These are phyloP conservation scores for Oemleria cerasiformis DNA, from an alignment of 306 rosid species.

Conservation along the genomic window DNA sequence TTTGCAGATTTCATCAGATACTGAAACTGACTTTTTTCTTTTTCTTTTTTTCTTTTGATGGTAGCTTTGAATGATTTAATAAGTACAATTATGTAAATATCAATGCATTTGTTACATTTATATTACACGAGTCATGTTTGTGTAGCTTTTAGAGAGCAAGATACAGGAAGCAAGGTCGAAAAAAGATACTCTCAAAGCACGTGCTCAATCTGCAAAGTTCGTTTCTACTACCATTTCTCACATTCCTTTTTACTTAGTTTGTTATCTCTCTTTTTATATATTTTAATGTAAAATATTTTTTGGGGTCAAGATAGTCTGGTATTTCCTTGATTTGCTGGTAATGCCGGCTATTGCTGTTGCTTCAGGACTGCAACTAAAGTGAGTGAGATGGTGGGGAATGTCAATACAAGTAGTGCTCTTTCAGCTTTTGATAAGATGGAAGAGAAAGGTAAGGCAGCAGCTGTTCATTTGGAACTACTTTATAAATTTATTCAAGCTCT, in stretches of 20 bases:
- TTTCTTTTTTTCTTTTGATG: neutral
- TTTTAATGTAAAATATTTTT: neutral
- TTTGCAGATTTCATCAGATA: neutral
- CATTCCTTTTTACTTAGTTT: slow-evolving; percentile 16
- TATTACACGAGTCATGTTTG: slow-evolving; percentile 17
- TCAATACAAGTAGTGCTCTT: slow-evolving; percentile 89
- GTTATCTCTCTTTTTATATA: neutral
- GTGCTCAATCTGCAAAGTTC: slow-evolving; percentile 95
- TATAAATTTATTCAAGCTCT: neutral
- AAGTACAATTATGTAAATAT: neutral
- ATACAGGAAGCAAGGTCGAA: slow-evolving; percentile 92
- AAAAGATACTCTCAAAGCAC: slow-evolving; percentile 92
- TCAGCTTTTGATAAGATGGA: slow-evolving; percentile 98
- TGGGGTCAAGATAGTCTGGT: neutral
- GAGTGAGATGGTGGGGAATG: slow-evolving; percentile 86
- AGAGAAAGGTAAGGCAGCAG: slow-evolving; percentile 73
- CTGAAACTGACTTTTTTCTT: neutral
- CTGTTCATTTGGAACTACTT: neutral
- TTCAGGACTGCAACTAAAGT: slow-evolving; percentile 90
- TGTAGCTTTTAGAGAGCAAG: slow-evolving; percentile 92
- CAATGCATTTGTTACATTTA: neutral
- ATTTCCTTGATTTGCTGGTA: slow-evolving; percentile 25
- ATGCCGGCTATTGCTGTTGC: slow-evolving; percentile 27
- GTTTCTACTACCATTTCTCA: slow-evolving; percentile 29
- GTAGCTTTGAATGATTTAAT: neutral